Evolutionary conservation across 2,329 filamentous ascomycete species (phyloP).

Genomic region (Aspergillus sp.): DNA sequence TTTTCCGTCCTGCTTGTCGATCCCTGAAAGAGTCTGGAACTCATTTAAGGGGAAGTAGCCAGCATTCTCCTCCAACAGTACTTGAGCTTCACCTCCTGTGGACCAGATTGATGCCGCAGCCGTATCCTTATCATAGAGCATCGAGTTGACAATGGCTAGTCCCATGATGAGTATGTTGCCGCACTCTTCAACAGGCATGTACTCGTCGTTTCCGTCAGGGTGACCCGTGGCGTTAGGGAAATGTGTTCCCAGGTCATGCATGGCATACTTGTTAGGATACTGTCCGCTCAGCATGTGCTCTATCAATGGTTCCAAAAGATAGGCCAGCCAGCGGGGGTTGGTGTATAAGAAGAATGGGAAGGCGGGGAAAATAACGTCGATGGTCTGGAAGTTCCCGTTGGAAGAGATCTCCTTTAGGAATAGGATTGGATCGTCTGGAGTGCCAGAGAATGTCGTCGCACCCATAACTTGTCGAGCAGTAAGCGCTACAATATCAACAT

Average conservation of each 20-base stretch:
- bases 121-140: conserved; percentile 61
- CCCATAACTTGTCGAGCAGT: conserved; percentile 79
- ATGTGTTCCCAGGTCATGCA: conserved; percentile 54
- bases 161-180: conserved; percentile 80
- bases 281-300: conserved; percentile 80
- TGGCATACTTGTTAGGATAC: conserved; percentile 68
- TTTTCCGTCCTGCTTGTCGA: conserved; percentile 59
- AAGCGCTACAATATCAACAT: conserved; percentile 74
- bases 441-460: conserved; percentile 72
- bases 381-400: conserved; percentile 80
- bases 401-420: conserved; percentile 87
- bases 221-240: conserved; percentile 59
- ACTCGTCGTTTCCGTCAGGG: conserved; percentile 53
- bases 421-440: conserved; percentile 67
- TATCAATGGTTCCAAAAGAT: conserved; percentile 74
- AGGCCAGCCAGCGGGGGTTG: conserved; percentile 76
- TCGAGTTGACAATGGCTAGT: conserved; percentile 71
- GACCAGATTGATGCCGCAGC: conserved; percentile 61
- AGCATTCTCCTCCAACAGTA: conserved; percentile 22
- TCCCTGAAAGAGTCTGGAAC: conserved; percentile 51
- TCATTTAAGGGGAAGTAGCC: conserved; percentile 50
- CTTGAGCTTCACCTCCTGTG: conserved; percentile 32
- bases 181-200: conserved; percentile 61
- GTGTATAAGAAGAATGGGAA: conserved; percentile 87
- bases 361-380: conserved; percentile 83